Base-by-base conservation (phyloP, 768 basidiomycete species). In the Galerina marginata region DNA sequence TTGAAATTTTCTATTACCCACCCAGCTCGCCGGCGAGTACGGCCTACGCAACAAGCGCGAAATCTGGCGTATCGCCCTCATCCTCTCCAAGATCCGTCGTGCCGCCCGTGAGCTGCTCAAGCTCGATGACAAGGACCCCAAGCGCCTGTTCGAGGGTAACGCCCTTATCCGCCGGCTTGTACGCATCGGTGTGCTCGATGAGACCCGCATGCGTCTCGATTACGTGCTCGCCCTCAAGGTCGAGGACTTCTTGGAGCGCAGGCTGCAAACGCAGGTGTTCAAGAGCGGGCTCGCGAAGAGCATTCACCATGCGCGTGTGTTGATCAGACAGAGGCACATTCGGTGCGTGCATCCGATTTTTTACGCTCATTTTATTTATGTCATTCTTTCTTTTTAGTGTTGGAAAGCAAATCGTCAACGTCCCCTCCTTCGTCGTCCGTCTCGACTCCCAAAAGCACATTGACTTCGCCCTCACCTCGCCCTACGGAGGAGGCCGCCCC, bases 11-110 rank as follows among this genome's bases (percentile, higher is more conserved):
- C 54, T 20, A 37, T 54, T 52, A 53, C 40, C 25, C 39, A 44
- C 14, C 54, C 70, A 97, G 96, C 96, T 99, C 79, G 96, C 96
- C 55, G 96, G 97, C 80, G 97, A 99, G 82, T 99, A 96, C 85
- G 97, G 97, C 77, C 93, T 99, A 76, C 93, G 96, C 79, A 99
- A 98, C 92, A 99, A 99, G 86, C 92, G 96, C 76, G 97, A 99
- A 83, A 97, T 99, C 83, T 99, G 96, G 97, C 93, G 97, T 74
- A 99, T 99, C 78, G 89, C 94, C 76, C 90, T 99, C 73, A 89
- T 89, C 77, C 90, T 99, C 56, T 99, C 97, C 72, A 98, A 99
- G 87, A 99, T 99, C 75, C 96, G 97, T 85, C 95, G 97, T 90
- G 97, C 97, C 65, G 97, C 97, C 67, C 96, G 97, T 91, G 97